phyloP scores from a whole-genome alignment of 306 rosid genomes.

The Lathyrus sativus region DNA sequence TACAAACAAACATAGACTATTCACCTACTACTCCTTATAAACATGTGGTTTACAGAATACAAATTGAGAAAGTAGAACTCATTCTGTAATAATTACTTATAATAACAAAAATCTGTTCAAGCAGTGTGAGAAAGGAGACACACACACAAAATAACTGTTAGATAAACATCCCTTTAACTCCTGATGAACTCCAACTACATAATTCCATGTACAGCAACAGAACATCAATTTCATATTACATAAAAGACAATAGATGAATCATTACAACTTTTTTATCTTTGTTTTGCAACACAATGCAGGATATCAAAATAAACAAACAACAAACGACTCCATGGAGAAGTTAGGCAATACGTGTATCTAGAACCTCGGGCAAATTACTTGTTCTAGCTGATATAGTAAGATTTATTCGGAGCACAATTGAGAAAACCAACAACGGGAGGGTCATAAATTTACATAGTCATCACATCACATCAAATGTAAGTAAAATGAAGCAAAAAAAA shows the following conservation, averaged over 20 bases:
- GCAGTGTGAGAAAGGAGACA: background rate
- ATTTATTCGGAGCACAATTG: background rate
- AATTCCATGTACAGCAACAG: constrained; percentile 14
- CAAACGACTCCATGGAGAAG: constrained; percentile 14
- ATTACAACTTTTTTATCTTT: background rate
- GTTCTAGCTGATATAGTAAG: constrained; percentile 6
- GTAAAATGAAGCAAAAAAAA: background rate
- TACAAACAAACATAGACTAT: constrained; percentile 13
- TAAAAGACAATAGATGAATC: background rate
- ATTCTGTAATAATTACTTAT: background rate
- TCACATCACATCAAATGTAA: background rate
- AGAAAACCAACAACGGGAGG: constrained; percentile 14
- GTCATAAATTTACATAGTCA: background rate
- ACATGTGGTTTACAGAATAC: constrained; percentile 7
- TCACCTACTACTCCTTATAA: constrained; percentile 7
- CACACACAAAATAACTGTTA: background rate
- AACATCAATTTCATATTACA: background rate
- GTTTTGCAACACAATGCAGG: background rate
- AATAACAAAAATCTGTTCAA: background rate
- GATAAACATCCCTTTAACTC: constrained; percentile 2
- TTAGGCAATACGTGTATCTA: background rate
- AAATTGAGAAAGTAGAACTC: background rate
- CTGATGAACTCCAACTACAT: constrained; percentile 13
- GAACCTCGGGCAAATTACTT: background rate
- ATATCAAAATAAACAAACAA: background rate